Conservation (phyloP, 1,284 basidiomycete species). For the Microbotryomycetes sp. region DNA sequence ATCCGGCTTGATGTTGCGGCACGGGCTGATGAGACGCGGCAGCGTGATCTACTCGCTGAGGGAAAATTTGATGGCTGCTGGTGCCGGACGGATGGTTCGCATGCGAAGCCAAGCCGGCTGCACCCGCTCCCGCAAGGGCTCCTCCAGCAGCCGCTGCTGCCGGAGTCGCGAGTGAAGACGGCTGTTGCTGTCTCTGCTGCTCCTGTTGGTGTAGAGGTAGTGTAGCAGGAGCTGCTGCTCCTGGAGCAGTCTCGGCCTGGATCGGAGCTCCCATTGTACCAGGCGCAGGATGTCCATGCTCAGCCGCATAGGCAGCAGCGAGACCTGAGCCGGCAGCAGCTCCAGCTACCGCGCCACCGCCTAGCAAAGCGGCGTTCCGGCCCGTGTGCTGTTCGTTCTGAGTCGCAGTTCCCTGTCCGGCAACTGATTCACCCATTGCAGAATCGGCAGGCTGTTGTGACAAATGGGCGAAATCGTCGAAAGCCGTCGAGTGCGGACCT, state of each 20-base stretch:
- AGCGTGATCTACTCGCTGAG: background rate
- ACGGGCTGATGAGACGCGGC: background rate
- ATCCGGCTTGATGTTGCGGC: no score
- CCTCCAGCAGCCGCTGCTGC: background rate
- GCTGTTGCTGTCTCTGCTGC: background rate
- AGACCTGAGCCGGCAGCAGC: background rate
- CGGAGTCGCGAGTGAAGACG: background rate
- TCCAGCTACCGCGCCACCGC: background rate
- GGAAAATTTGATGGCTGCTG: background rate
- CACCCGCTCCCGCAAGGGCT: background rate
- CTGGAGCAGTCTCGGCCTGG: background rate
- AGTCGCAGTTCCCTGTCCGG: background rate
- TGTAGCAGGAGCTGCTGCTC: background rate
- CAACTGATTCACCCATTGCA: no score
- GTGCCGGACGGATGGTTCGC: background rate
- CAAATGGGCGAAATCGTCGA: constrained; percentile 26
- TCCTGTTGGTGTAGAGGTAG: background rate
- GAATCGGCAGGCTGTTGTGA: constrained; percentile 1
- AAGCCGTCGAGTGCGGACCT: constrained; percentile 1
- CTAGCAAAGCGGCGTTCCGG: background rate
- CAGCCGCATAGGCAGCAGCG: background rate
- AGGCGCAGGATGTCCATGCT: background rate
- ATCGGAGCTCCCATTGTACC: background rate
- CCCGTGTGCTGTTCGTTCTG: background rate
- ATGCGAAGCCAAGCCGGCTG: background rate